Evolutionary conservation across 1,139 yeast species (phyloP), one percentile per base, ranked within the genome.

Genomic region (Candida mesenterica): DNA sequence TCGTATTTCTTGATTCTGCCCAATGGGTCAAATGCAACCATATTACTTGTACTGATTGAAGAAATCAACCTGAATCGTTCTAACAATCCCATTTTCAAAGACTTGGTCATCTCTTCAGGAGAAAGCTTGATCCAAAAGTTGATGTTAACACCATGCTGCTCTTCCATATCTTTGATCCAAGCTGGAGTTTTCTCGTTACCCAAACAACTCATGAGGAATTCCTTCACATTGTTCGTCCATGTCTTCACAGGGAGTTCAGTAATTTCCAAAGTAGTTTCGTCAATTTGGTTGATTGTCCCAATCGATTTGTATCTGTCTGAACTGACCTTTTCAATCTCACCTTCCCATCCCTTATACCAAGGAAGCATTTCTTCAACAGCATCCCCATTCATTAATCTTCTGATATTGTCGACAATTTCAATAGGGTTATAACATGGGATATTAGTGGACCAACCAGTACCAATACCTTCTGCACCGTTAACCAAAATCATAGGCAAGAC

Each of bases 391-490:
- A 94, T 82, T 49, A 92, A 57, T 30, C 76, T 75, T 39, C 78
- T 75, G 25, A 94, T 65, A 50, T 94, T 92, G 2, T 62, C 67
- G 18, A 88, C 89, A 43, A 94, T 70, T 55, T 92, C 98, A 17
- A 60, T 54, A 0, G 99, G 99, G 55, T 92, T 89, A 61, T 77
- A 92, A 30, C 86, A 79, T 2, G 98, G 99, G 45, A 94, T 84
- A 43, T 78, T 81, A 1, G 98, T 89, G 43, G 96, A 87, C 97
- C 98, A 94, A 49, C 98, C 99, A 33, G 98, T 90, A 47, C 99
- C 99, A 59, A 94, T 94, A 65, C 99, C 99, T 62, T 94, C 98
- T 7, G 94, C 75, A 39, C 99, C 99, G 57, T 94, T 94, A 5
- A 94, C 96, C 43, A 94, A 70, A 22, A 92, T 58, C 89, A 89